phyloP scores from a whole-genome alignment of 495 filamentous ascomycete species.

The Amorphotheca resinae region DNA sequence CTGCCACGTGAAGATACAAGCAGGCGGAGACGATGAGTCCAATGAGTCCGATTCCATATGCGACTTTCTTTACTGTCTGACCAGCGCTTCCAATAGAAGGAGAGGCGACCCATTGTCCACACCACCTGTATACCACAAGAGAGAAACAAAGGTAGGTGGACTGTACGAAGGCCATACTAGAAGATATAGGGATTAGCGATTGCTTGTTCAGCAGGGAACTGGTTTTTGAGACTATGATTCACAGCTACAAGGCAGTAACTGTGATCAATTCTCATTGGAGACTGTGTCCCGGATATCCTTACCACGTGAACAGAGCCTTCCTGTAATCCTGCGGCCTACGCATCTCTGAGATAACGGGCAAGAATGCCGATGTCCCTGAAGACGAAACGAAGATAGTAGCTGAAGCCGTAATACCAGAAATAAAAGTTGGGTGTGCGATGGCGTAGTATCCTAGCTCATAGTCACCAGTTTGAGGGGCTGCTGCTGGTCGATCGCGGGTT shows the following conservation, averaged over 20 bases:
- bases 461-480: constrained; percentile 27
- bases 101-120: constrained; percentile 51
- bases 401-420: constrained; percentile 29
- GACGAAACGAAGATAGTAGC: constrained; percentile 23
- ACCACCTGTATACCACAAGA: constrained; percentile 62
- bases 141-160: constrained; percentile 55
- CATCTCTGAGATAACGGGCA: constrained; percentile 72
- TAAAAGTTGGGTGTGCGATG: constrained; percentile 27
- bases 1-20: constrained; percentile 23
- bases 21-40: constrained; percentile 16
- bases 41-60: constrained; percentile 53
- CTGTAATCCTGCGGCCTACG: constrained; percentile 52
- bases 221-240: too few species aligned
- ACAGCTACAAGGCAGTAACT: too few species aligned
- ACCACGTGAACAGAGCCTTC: constrained; percentile 60
- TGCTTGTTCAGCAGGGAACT: too few species aligned
- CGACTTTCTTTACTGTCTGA: constrained; percentile 50
- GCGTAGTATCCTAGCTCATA: constrained; percentile 26
- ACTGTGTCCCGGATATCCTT: too few species aligned
- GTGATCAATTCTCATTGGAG: too few species aligned
- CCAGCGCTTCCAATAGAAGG: constrained; percentile 61
- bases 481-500: constrained; percentile 27
- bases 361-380: constrained; percentile 54
- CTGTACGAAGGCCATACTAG: constrained; percentile 54
- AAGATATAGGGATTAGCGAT: too few species aligned